phyloP scores from a whole-genome alignment of 1,284 basidiomycete genomes.

The Rhizoctonia solani region DNA sequence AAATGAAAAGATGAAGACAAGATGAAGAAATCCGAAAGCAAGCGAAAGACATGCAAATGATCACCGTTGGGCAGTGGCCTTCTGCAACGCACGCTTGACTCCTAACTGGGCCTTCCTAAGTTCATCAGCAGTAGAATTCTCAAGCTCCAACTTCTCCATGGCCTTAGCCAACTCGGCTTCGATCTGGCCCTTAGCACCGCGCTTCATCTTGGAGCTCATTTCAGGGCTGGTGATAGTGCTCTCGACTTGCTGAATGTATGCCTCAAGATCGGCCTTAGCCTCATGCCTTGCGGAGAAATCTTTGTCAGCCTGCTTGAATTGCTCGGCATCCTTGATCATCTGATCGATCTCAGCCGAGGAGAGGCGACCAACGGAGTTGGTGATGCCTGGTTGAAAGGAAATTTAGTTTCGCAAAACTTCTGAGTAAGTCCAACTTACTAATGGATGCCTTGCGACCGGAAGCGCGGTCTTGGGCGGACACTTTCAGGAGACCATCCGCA shows the following conservation, averaged over 20 bases:
- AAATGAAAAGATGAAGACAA: neutral
- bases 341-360: constrained; percentile 94
- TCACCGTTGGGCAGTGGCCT: constrained; percentile 86
- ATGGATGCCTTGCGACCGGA: constrained; percentile 97
- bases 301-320: constrained; percentile 95
- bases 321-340: constrained; percentile 98
- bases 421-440: constrained; percentile 58
- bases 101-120: constrained; percentile 90
- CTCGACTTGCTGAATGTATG: constrained; percentile 94
- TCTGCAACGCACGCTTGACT: constrained; percentile 94
- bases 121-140: constrained; percentile 89
- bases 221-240: constrained; percentile 91
- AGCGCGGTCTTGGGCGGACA: constrained; percentile 91
- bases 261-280: constrained; percentile 94
- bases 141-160: constrained; percentile 94
- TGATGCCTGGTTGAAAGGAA: constrained; percentile 62
- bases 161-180: constrained; percentile 96
- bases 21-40: constrained; percentile 1
- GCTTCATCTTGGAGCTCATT: constrained; percentile 96
- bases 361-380: constrained; percentile 94
- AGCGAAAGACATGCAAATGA: constrained; percentile 43
- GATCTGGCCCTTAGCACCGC: constrained; percentile 88
- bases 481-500: constrained; percentile 95
- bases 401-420: neutral
- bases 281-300: constrained; percentile 96